Evolutionary conservation across 2,329 filamentous ascomycete genomes (phyloP).

Genomic region (Emmonsiellopsis sp.): DNA sequence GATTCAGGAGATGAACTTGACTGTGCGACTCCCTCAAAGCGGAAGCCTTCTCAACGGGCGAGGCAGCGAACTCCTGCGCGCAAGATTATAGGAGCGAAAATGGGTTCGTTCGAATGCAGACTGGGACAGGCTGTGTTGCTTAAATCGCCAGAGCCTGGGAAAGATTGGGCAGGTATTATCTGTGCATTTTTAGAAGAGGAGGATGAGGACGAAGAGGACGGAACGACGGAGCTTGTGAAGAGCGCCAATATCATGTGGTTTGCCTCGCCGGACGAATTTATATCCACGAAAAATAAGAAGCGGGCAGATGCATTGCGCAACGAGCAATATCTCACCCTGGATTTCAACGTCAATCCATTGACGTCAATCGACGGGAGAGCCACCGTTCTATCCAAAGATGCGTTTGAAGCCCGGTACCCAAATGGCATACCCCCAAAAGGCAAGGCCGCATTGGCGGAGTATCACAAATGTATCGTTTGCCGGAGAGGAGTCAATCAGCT

Average conservation of each 20-base stretch:
- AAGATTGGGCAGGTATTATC: constrained; percentile 88
- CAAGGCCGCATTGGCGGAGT: constrained; percentile 52
- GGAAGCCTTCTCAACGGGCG: constrained; percentile 12
- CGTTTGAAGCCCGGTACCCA: constrained; percentile 62
- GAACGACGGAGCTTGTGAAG: constrained; percentile 46
- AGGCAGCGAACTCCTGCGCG: constrained; percentile 19
- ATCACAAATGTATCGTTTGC: constrained; percentile 82
- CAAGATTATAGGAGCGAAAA: constrained; percentile 68
- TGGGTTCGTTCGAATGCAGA: constrained; percentile 70
- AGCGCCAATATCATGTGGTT: constrained; percentile 94
- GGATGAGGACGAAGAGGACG: constrained; percentile 60
- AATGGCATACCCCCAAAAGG: constrained; percentile 63
- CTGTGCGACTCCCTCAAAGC: constrained; percentile 2
- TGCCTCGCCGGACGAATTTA: constrained; percentile 72
- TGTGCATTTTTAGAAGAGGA: constrained; percentile 70
- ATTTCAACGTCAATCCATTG: constrained; percentile 79
- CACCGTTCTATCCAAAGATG: constrained; percentile 61
- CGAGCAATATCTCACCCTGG: constrained; percentile 83
- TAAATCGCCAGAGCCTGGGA: constrained; percentile 76
- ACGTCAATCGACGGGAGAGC: constrained; percentile 87
- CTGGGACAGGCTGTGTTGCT: constrained; percentile 79
- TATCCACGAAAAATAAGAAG: constrained; percentile 74
- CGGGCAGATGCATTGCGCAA: constrained; percentile 72
- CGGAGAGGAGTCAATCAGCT: constrained; percentile 80
- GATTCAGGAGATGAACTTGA: constrained; percentile 9